These are phyloP conservation scores for Penicillium glabrum DNA, from an alignment of 2,329 filamentous ascomycete genomes.

Conservation along the genomic window DNA sequence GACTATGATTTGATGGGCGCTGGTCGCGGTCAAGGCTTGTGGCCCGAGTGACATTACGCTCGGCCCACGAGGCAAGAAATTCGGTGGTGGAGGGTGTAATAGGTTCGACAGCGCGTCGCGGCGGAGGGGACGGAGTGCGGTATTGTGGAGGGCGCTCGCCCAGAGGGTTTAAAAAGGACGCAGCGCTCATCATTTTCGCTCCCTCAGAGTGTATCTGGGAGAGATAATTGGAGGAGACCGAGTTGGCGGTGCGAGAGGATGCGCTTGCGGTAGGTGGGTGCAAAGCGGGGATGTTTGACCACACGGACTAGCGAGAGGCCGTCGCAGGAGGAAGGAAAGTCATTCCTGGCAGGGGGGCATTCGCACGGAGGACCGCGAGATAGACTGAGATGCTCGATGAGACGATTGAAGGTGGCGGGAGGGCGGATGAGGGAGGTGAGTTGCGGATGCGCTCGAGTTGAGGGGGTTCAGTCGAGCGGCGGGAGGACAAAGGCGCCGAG, in stretches of 20 bases:
- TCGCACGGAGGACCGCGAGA: conserved; percentile 26
- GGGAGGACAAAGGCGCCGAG: conserved; percentile 28
- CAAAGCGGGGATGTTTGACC: conserved; percentile 44
- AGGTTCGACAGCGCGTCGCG: conserved; percentile 47
- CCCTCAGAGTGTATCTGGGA: conserved; percentile 6
- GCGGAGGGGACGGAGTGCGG: conserved; percentile 49
- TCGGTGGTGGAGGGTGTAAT: conserved; percentile 42
- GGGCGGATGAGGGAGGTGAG: conserved; percentile 17
- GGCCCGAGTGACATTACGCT: conserved; percentile 27
- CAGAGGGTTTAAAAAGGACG: conserved; percentile 38
- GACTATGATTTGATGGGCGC: conserved; percentile 20
- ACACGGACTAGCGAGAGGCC: conserved; percentile 42
- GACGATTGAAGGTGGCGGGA: conserved; percentile 16
- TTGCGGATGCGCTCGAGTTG: conserved; percentile 23
- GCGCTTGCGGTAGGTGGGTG: conserved; percentile 38
- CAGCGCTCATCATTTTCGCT: conserved; percentile 39
- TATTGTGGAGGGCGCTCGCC: conserved; percentile 43
- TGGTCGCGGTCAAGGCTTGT: conserved; percentile 25
- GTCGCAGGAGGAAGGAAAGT: conserved; percentile 37
- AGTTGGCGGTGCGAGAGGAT: conserved; percentile 24
- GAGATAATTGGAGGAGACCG: conserved; percentile 13
- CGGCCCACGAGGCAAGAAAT: conserved; percentile 30
- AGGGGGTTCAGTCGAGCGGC: conserved; percentile 28
- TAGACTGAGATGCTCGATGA: conserved; percentile 17
- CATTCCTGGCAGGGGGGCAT: conserved; percentile 39